Evolutionary conservation across 768 basidiomycete genomes (phyloP).

Genomic region (Antrodiella citrinella): DNA sequence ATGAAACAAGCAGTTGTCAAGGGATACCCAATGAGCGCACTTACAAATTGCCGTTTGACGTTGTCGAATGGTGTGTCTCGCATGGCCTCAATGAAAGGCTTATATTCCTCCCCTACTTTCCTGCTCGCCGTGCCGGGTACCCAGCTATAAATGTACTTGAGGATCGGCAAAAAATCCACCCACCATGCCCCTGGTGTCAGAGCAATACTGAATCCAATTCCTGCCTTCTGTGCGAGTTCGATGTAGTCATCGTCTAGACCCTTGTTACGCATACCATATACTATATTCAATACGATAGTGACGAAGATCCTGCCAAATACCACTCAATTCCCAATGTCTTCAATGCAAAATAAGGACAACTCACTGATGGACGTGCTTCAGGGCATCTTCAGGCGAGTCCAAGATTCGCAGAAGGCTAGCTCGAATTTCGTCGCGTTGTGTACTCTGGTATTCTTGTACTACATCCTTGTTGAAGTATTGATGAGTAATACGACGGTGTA

Average conservation of each 20-base stretch:
- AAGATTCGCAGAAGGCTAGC: constrained; percentile 24
- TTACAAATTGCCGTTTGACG: background rate
- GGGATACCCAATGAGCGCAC: background rate
- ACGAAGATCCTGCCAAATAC: constrained; percentile 27
- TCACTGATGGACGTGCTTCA: constrained; percentile 28
- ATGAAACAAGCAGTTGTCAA: background rate
- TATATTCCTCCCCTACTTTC: background rate
- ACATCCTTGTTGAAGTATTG: constrained; percentile 32
- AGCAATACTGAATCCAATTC: constrained; percentile 14
- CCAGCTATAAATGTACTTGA: background rate
- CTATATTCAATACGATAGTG: constrained; percentile 27
- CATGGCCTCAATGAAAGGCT: background rate
- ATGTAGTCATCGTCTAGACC: constrained; percentile 34
- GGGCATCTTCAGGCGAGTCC: constrained; percentile 27
- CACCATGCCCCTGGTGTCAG: background rate
- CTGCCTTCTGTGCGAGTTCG: constrained; percentile 27
- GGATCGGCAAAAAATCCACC: background rate
- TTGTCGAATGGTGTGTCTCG: background rate
- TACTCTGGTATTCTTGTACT: constrained; percentile 22
- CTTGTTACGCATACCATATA: constrained; percentile 35
- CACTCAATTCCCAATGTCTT: background rate
- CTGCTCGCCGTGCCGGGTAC: background rate
- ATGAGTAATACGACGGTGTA: constrained; percentile 32
- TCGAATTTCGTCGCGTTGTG: constrained; percentile 21
- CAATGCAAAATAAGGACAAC: constrained; percentile 10